phyloP scores from a whole-genome alignment of 2,329 filamentous ascomycete species.

The Metarhizium robertsii region DNA sequence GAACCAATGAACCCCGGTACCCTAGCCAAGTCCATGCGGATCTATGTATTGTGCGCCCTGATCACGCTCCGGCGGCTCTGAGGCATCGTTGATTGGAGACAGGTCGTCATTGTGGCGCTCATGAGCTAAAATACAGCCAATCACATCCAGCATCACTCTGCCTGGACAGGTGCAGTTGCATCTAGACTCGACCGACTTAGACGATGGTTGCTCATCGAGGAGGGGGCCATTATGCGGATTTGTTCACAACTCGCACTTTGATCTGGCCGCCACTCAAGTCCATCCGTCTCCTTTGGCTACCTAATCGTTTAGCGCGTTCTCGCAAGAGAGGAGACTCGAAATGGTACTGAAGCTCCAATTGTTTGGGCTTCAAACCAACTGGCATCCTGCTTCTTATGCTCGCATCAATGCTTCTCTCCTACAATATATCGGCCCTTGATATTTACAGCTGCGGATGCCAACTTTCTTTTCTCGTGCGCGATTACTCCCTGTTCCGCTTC shows the following conservation, averaged over 20 bases:
- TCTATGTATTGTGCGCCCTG: background rate
- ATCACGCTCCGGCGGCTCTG: conserved; percentile 4
- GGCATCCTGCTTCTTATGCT: background rate
- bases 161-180: background rate
- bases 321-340: background rate
- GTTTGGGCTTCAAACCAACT: background rate
- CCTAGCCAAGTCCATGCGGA: background rate
- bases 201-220: background rate
- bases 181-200: background rate
- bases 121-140: background rate
- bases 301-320: background rate
- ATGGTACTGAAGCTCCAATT: too few relatives aligned
- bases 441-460: too few relatives aligned
- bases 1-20: background rate
- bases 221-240: background rate
- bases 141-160: background rate
- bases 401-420: background rate
- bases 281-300: background rate
- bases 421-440: too few relatives aligned
- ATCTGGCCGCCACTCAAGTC: too few relatives aligned
- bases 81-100: conserved; percentile 2
- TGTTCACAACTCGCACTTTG: too few relatives aligned
- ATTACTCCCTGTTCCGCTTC: background rate
- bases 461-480: background rate
- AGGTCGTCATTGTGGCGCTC: background rate